These are phyloP conservation scores for Zea luxurians DNA, from an alignment of 176 grass and related monocot species.

Conservation along the genomic window DNA sequence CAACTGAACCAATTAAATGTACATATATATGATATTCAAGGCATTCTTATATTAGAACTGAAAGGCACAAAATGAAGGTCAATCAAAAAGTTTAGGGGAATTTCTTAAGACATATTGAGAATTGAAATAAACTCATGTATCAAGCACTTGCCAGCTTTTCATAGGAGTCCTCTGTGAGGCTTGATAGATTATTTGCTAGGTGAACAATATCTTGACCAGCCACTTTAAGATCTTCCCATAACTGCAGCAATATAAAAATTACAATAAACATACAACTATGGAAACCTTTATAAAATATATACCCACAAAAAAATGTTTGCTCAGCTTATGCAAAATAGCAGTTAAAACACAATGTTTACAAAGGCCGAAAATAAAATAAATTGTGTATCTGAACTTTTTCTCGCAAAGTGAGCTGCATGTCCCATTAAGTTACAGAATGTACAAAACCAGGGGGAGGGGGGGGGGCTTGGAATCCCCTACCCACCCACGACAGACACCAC, in stretches of 20 bases:
- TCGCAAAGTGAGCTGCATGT: neutral
- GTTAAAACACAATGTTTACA: conserved; percentile 17
- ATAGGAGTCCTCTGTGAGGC: conserved; percentile 57
- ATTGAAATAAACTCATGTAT: conserved; percentile 27
- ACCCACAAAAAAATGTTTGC: conserved; percentile 4
- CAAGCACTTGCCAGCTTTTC: conserved; percentile 56
- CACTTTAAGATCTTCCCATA: conserved; percentile 75
- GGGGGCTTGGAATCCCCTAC: too few species aligned
- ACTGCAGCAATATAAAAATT: conserved; percentile 49
- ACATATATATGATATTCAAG: conserved; percentile 25
- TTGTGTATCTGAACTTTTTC: neutral
- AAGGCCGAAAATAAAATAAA: conserved; percentile 25
- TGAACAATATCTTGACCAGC: conserved; percentile 68
- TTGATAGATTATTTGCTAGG: conserved; percentile 80
- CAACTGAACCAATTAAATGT: conserved; percentile 11
- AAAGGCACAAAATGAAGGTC: conserved; percentile 1
- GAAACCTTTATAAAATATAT: conserved; percentile 3
- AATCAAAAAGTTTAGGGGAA: conserved; percentile 8
- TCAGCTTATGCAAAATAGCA: conserved; percentile 1
- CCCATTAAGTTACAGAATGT: neutral
- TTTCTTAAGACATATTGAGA: conserved; percentile 1
- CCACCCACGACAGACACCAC: neutral
- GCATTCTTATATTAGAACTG: conserved; percentile 17
- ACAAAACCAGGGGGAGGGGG: neutral
- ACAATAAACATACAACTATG: conserved; percentile 11